Percentiles rank a stretch among this genome's conserved stretches.
Conservation (phyloP, 768 basidiomycete genomes). For the Lactarius psammicola region DNA sequence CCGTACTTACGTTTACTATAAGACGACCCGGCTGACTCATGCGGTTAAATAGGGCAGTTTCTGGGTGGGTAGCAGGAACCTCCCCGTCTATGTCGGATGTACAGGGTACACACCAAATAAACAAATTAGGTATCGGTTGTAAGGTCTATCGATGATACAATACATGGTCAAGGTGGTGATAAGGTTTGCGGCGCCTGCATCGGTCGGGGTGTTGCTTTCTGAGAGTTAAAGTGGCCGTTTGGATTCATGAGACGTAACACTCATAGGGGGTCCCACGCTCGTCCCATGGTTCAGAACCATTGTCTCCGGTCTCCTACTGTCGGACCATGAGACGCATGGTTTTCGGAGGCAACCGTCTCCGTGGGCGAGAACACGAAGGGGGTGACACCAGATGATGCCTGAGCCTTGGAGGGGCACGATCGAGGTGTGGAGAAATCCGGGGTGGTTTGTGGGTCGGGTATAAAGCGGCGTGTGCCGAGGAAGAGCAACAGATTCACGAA, state of each 20-base stretch:
- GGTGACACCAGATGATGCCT: constrained; percentile 33
- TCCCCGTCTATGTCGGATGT: not conserved
- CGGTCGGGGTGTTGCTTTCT: not conserved
- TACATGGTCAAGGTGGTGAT: not conserved
- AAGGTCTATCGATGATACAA: not conserved
- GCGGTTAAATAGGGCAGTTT: not conserved
- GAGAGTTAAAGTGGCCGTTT: not conserved
- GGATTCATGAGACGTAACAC: not conserved
- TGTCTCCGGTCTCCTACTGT: not conserved
- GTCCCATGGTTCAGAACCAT: not conserved
- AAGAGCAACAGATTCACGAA: constrained; percentile 37
- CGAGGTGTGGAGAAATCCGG: constrained; percentile 34
- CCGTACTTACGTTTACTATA: no score
- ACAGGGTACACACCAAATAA: not conserved
- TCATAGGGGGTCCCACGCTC: not conserved
- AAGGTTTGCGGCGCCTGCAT: not conserved
- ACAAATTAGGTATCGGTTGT: not conserved
- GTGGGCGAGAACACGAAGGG: constrained; percentile 33
- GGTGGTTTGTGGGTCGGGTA: constrained; percentile 33
- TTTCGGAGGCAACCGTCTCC: not conserved
- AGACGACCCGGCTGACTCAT: no score
- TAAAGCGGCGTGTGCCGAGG: constrained; percentile 34
- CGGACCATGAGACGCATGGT: constrained; percentile 4
- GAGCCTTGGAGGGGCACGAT: constrained; percentile 31
- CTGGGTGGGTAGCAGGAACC: not conserved